Percentiles rank a stretch among this genome's conserved stretches.
Evolutionary conservation across 1,284 basidiomycete genomes (phyloP).

Genomic region (Trametes sp.): DNA sequence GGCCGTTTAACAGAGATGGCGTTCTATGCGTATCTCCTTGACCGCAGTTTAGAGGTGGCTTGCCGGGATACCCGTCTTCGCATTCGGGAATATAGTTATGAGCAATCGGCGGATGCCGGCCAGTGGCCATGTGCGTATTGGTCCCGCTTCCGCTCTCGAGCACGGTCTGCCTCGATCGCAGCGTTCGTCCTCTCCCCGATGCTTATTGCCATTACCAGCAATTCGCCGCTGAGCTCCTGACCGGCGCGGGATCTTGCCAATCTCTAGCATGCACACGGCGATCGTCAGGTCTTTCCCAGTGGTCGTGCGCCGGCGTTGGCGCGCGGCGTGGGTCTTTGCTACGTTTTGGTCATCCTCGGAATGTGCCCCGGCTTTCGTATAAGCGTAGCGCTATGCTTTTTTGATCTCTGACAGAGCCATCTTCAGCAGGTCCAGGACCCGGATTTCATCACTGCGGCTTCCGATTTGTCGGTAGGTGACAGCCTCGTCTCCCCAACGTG

Average conservation of each 20-base stretch:
- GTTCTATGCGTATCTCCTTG: not conserved
- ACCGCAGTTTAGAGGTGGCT: not conserved
- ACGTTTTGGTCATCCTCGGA: constrained; percentile 8
- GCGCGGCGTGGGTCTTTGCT: not conserved
- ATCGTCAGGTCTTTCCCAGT: not conserved
- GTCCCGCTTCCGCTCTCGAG: constrained; percentile 12
- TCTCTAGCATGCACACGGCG: constrained; percentile 12
- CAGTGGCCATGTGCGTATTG: constrained; percentile 5
- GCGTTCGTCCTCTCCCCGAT: not conserved
- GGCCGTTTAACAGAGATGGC: not conserved
- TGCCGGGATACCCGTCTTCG: not conserved
- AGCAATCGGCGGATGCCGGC: constrained; percentile 17
- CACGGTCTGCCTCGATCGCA: constrained; percentile 2
- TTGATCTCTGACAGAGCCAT: constrained; percentile 6
- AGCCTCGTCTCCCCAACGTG: constrained; percentile 3
- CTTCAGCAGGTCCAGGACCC: not conserved
- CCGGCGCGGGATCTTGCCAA: constrained; percentile 11
- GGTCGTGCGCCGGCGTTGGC: not conserved
- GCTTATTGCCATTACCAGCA: constrained; percentile 2
- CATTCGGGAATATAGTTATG: not conserved
- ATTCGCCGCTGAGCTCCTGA: constrained; percentile 4
- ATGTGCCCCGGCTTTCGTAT: not conserved
- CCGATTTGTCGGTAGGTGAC: constrained; percentile 21
- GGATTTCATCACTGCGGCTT: constrained; percentile 12
- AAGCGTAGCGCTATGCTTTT: constrained; percentile 4